A percentile compares a stretch with the other conserved stretches of the same genome.
Evolutionary conservation across 2,329 filamentous ascomycete genomes (phyloP).

Genomic region (Salinomyces thailandicus): DNA sequence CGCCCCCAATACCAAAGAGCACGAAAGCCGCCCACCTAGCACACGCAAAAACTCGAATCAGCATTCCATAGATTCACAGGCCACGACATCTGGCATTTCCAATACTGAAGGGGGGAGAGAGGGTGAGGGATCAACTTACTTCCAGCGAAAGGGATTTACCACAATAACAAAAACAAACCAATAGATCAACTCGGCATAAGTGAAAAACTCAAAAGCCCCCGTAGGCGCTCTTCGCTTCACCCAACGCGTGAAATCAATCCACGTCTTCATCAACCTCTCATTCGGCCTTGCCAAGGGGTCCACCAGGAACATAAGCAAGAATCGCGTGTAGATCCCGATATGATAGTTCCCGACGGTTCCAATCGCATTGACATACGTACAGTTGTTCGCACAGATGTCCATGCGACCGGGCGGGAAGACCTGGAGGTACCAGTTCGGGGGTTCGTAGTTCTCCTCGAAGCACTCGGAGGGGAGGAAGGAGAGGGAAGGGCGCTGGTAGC

Average conservation of each 20-base stretch:
- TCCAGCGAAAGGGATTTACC: conserved; percentile 81
- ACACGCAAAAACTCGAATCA: too few species aligned
- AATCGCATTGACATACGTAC: conserved; percentile 71
- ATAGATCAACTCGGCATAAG: conserved; percentile 72
- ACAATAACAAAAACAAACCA: conserved; percentile 73
- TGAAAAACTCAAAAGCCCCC: conserved; percentile 79
- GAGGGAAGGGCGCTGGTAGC: conserved; percentile 63
- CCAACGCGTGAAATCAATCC: conserved; percentile 72
- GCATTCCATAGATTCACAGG: too few species aligned
- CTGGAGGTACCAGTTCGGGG: conserved; percentile 83
- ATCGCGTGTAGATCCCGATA: conserved; percentile 79
- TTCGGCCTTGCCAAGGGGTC: conserved; percentile 66
- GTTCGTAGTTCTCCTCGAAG: conserved; percentile 62
- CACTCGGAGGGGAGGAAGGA: conserved; percentile 62
- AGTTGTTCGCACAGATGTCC: conserved; percentile 69
- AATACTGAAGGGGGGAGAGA: too few species aligned
- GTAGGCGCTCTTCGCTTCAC: conserved; percentile 62
- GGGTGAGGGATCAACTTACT: too few species aligned
- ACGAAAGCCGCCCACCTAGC: conserved; percentile 82
- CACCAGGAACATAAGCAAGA: conserved; percentile 75
- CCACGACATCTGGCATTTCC: too few species aligned
- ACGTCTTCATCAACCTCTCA: conserved; percentile 66
- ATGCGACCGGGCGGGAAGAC: conserved; percentile 68
- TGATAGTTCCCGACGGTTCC: conserved; percentile 80
- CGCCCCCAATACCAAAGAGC: conserved; percentile 61